These are phyloP conservation scores for Aspergillus sp. DNA, from an alignment of 2,329 filamentous ascomycete species.

Conservation along the genomic window DNA sequence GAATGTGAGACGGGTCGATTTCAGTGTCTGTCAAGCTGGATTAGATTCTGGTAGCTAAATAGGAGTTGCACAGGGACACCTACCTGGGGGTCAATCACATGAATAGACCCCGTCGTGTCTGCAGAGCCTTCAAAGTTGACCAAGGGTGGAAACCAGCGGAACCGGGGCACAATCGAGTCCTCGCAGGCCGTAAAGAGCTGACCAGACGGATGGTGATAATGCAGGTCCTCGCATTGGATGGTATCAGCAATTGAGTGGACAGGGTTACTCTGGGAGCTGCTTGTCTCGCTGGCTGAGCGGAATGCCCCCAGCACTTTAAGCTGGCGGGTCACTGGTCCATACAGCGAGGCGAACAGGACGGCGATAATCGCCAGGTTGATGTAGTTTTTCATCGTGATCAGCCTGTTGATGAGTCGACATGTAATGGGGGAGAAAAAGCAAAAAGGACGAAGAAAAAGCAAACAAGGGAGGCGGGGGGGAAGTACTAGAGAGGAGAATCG, in stretches of 20 bases:
- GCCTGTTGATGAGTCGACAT: not conserved
- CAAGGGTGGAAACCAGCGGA: constrained; percentile 57
- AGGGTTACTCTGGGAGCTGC: constrained; percentile 31
- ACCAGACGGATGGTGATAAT: constrained; percentile 53
- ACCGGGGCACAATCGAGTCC: constrained; percentile 44
- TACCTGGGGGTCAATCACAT: constrained; percentile 58
- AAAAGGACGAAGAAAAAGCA: not conserved
- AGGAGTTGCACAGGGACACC: not conserved
- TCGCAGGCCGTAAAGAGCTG: constrained; percentile 61
- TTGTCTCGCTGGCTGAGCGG: constrained; percentile 21
- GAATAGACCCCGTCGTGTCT: constrained; percentile 34
- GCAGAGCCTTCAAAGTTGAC: constrained; percentile 44
- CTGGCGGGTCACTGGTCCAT: constrained; percentile 20
- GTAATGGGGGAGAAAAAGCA: not conserved
- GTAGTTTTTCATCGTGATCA: constrained; percentile 23
- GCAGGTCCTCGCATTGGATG: constrained; percentile 61
- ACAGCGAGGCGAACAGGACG: constrained; percentile 23
- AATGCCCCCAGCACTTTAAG: constrained; percentile 29
- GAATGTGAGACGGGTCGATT: constrained; percentile 50
- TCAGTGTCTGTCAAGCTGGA: constrained; percentile 45
- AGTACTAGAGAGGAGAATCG: not conserved
- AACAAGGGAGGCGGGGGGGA: not conserved
- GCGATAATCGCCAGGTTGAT: constrained; percentile 24
- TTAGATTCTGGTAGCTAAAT: not conserved
- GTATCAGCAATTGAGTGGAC: constrained; percentile 54